Base-by-base conservation (phyloP, 345 rosid genomes). In the Ailanthus altissimus region DNA sequence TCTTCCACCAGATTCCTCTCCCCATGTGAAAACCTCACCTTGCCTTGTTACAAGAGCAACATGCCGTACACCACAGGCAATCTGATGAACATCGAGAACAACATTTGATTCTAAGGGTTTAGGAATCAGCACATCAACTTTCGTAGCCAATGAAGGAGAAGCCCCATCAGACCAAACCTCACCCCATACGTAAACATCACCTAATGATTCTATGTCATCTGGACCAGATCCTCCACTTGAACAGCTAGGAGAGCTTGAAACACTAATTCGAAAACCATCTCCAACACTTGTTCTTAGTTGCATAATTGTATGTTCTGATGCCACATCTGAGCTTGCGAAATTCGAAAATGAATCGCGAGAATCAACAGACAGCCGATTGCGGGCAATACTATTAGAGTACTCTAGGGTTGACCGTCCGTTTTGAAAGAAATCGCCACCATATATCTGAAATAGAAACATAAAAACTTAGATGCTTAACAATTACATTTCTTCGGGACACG, bases 1-100 rank as follows among this genome's bases (percentile, higher is more conserved):
- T 84, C 97, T 88, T 32, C 99, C 99, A n/a, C 97, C 97, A 72
- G 86, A 87, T 86, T 93, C 99, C 84, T 93, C 98, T 56, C 98
- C 99, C 99, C 99, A 95, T 18, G 99, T 90, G 84, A 93, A 95
- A 46, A 93, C 94, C 83, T 95, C 97, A 16, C 99, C 99, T 84
- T 95, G 99, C 82, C 91, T 93, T 7, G 99, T 95, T 71, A 95
- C 94, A 64, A 93, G 97, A 73, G 97, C 90, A 50, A 92, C 74
- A 71, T 95, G 99, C 40, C 94, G 86, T 62, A 80, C 85, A 18
- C 99, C 99, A 47, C 94, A 92, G 73, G 96, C 85, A 84, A 95
- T 95, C 84, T 93, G 98, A 71, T 89, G 99, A 86, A 95, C 98
- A 85, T 95, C 99, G 65, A 95, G 96, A 81, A 95, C 99, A 53